Percentiles rank a stretch among this genome's conserved stretches.
phyloP scores from a whole-genome alignment of 176 grass and related monocot genomes.

The Avena eriantha region DNA sequence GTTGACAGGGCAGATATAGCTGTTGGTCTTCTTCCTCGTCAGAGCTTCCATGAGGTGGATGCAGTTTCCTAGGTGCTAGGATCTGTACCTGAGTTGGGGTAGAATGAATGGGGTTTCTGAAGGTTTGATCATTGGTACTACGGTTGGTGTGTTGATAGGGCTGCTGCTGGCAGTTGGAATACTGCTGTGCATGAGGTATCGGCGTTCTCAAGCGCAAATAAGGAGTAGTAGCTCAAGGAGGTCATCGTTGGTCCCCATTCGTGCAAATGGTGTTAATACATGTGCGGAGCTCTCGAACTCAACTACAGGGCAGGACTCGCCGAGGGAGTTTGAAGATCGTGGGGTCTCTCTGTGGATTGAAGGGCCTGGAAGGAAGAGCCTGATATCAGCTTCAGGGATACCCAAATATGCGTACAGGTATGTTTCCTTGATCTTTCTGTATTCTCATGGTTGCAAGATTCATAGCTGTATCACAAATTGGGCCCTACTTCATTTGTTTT shows the following conservation, averaged over 20 bases:
- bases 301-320: slow-evolving; percentile 66
- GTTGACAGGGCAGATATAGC: slow-evolving; percentile 41
- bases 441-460: slow-evolving; percentile 9
- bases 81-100: slow-evolving; percentile 8
- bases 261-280: slow-evolving; percentile 57
- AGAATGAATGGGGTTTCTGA: slow-evolving; percentile 67
- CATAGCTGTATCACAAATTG: neutral
- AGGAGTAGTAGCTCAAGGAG: slow-evolving; percentile 83
- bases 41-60: slow-evolving; percentile 51
- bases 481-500: slow-evolving; percentile 24
- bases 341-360: slow-evolving; percentile 54
- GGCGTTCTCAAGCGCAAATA: slow-evolving; percentile 58
- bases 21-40: slow-evolving; percentile 19
- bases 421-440: slow-evolving; percentile 36
- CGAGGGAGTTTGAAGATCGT: slow-evolving; percentile 51
- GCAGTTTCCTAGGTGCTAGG: slow-evolving; percentile 18
- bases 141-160: slow-evolving; percentile 75
- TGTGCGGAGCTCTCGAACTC: slow-evolving; percentile 65
- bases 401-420: slow-evolving; percentile 97
- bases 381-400: slow-evolving; percentile 84
- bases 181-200: slow-evolving; percentile 72
- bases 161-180: slow-evolving; percentile 69
- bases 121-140: slow-evolving; percentile 75
- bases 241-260: slow-evolving; percentile 67
- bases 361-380: slow-evolving; percentile 61